Conservation (phyloP, 2,329 filamentous ascomycete species). For the Colletotrichum tropicicola region DNA sequence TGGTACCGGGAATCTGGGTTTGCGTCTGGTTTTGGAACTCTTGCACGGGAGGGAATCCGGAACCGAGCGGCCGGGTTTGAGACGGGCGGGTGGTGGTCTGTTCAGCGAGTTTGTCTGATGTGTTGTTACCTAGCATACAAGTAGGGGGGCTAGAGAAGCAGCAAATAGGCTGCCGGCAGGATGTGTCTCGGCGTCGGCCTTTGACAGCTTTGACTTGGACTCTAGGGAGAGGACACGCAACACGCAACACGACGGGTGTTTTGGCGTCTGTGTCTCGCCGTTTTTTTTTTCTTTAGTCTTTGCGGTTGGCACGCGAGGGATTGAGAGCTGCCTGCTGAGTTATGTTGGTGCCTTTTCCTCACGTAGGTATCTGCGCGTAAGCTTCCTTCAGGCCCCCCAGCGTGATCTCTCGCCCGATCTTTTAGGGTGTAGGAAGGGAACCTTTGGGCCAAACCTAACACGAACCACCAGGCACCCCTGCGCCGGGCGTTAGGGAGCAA, state of each 20-base stretch:
- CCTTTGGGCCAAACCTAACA: neutral
- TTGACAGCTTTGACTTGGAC: no score
- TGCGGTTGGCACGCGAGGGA: no score
- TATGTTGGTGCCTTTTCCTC: no score
- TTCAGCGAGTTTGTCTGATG: neutral
- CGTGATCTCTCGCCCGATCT: constrained; percentile 5
- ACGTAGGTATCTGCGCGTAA: no score
- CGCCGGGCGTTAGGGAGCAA: neutral
- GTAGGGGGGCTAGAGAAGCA: neutral
- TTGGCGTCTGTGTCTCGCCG: no score
- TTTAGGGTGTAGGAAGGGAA: neutral
- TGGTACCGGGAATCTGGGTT: no score
- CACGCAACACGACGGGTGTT: no score
- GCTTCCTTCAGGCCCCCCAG: no score
- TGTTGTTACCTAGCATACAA: neutral
- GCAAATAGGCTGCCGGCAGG: neutral
- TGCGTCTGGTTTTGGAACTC: no score
- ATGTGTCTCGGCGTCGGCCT: neutral
- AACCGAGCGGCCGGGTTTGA: neutral
- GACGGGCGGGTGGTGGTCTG: neutral
- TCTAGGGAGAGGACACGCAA: no score
- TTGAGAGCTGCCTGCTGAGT: no score
- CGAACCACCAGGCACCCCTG: neutral
- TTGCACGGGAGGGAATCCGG: neutral
- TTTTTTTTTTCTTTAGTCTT: no score